A percentile compares a stretch with the other conserved stretches of the same genome.
Conservation (phyloP, 148 eudicot species). For the Arbutus unedo region DNA sequence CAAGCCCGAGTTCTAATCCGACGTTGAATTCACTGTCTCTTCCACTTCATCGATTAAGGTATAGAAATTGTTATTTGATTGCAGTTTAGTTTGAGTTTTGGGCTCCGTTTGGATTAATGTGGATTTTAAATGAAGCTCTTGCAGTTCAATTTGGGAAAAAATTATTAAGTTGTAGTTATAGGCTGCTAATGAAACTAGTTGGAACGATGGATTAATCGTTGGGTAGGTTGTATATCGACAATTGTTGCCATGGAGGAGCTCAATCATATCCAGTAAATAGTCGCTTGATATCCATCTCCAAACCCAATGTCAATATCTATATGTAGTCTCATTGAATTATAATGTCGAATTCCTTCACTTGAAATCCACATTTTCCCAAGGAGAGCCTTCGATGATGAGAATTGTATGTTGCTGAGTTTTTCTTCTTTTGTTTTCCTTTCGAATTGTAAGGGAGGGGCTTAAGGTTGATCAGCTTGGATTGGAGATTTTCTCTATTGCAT, state of each 20-base stretch:
- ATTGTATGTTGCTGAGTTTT: not conserved
- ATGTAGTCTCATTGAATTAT: not conserved
- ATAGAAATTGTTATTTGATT: not conserved
- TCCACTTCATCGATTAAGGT: not conserved
- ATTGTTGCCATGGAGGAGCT: not conserved
- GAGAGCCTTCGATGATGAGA: not conserved
- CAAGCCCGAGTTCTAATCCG: conserved; percentile 9
- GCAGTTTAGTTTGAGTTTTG: not conserved
- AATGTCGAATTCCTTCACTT: not conserved
- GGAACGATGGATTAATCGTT: not conserved
- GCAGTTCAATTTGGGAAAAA: not conserved
- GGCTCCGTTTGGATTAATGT: not conserved
- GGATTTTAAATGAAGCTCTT: not conserved
- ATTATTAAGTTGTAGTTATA: not conserved
- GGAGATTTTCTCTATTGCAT: conserved; percentile 73
- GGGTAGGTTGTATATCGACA: not conserved
- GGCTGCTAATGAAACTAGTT: not conserved
- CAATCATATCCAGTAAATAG: not conserved
- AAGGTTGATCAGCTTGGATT: conserved; percentile 64
- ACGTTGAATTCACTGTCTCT: not conserved
- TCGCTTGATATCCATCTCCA: not conserved
- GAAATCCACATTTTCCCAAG: not conserved
- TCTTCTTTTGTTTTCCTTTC: not conserved
- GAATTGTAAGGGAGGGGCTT: not conserved
- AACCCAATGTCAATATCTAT: not conserved